Base-by-base conservation (phyloP, 2,329 filamentous ascomycete genomes). In the Mariannaea sp. region DNA sequence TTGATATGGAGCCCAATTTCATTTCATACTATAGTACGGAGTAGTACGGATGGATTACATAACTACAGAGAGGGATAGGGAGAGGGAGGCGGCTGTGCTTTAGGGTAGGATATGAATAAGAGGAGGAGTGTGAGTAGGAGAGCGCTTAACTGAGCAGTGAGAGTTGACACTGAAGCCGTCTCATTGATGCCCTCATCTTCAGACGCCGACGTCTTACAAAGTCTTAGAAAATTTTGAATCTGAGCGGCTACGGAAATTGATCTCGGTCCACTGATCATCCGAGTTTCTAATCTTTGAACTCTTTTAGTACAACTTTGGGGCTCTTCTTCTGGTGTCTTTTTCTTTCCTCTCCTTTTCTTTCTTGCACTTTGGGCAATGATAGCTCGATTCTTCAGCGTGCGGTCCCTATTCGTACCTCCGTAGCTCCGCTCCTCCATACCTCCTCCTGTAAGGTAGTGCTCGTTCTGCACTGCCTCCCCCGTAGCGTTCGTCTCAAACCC, bases 191-290 rank as follows among this genome's bases (percentile, higher is more conserved):
- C 17, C 24, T 47, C 32, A 36, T 45, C 20, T 40, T n/a, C 50
- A 42, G 44, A 57, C 62, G 60, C 58, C 29, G 29, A 65, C 55
- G 55, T 61, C 59, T 38, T 39, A 36, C 38, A 49, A 47, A 42
- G 20, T n/a, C n/a, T n/a, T n/a, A n/a, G n/a, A n/a, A n/a, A n/a
- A n/a, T n/a, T n/a, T n/a, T n/a, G n/a, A n/a, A 43, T 27, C 20
- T 41, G 45, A 45, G 64, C 65, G 65, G 61, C 51, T 67, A 65
- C 52, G 49, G 60, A 66, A 45, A 67, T 67, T 60, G 53, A 53
- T 33, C 49, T 60, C 57, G 55, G 53, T 53, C 57, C 58, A 64
- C 56, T 40, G 29, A 13, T 33, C 41, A 50, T 48, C 43, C 42
- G 53, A n/a, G 47, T 47, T 53, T 53, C 40, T 53, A 40, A 43